Evolutionary conservation across 176 grass and related monocot genomes (phyloP).

Genomic region (Eleusine coracana): DNA sequence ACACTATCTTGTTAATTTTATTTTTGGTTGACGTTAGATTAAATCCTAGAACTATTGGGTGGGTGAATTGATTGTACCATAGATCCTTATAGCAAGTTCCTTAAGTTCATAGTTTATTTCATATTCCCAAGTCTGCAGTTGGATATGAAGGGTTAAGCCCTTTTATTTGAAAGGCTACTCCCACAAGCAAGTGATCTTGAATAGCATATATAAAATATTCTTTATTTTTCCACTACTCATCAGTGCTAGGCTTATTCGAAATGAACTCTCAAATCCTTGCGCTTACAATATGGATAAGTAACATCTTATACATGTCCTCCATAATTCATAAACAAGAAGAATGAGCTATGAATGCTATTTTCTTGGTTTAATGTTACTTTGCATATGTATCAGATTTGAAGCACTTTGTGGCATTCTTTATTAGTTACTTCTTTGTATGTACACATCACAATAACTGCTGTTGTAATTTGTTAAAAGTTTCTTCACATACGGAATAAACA

Average conservation of each 20-base stretch:
- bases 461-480: neutral
- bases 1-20: conserved; percentile 1
- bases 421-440: conserved; percentile 17
- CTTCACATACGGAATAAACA: neutral
- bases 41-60: neutral
- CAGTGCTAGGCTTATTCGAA: neutral
- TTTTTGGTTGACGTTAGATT: neutral
- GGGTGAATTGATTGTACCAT: neutral
- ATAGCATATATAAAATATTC: neutral
- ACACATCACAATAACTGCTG: neutral
- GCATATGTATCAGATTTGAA: neutral
- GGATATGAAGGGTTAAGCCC: neutral
- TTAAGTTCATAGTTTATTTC: neutral
- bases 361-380: neutral
- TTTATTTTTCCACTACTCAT: neutral
- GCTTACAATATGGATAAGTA: neutral
- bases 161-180: neutral
- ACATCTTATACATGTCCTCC: neutral
- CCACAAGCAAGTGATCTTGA: neutral
- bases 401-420: neutral
- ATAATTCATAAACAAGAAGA: neutral
- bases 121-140: neutral
- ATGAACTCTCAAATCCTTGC: neutral
- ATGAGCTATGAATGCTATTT: conserved; percentile 4
- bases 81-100: neutral